These are phyloP conservation scores for Ophiocordyceps robertsii DNA, from an alignment of 2,329 filamentous ascomycete genomes.

Conservation along the genomic window DNA sequence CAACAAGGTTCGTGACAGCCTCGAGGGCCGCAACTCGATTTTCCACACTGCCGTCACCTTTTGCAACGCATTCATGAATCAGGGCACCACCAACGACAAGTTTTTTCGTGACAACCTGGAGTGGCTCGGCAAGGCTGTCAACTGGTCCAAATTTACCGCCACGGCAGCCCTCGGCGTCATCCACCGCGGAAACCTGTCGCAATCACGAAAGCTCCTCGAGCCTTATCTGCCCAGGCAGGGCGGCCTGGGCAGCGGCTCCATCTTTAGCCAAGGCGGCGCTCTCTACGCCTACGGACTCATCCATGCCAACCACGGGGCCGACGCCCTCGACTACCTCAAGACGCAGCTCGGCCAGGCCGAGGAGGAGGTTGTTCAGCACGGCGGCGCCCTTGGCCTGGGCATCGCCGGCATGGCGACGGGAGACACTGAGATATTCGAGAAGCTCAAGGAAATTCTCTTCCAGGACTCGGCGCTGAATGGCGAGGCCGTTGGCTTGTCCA, in stretches of 20 bases:
- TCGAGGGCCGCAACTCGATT: conserved; percentile 93
- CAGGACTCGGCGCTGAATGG: conserved; percentile 92
- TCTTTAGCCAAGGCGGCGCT: conserved; percentile 92
- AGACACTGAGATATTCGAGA: conserved; percentile 79
- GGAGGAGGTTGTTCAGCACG: conserved; percentile 93
- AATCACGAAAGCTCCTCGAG: conserved; percentile 85
- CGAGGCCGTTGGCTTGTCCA: conserved; percentile 87
- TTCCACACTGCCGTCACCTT: conserved; percentile 97
- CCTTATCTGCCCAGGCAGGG: conserved; percentile 79
- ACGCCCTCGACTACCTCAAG: conserved; percentile 70
- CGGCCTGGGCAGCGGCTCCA: conserved; percentile 65
- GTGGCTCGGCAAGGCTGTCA: conserved; percentile 95
- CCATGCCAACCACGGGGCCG: conserved; percentile 91
- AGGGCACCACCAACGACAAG: conserved; percentile 93
- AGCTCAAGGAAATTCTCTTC: conserved; percentile 78
- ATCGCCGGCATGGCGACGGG: conserved; percentile 97
- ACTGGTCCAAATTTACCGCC: conserved; percentile 99
- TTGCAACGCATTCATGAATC: conserved; percentile 98
- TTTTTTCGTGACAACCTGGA: conserved; percentile 98
- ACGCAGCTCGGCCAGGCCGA: conserved; percentile 61
- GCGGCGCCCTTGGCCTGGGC: conserved; percentile 85
- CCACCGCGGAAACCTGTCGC: conserved; percentile 85
- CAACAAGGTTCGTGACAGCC: conserved; percentile 90
- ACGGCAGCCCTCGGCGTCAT: conserved; percentile 94
- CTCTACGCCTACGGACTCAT: conserved; percentile 92